Evolutionary conservation across 2,329 filamentous ascomycete species (phyloP).

Genomic region (Trichophyton equinum): DNA sequence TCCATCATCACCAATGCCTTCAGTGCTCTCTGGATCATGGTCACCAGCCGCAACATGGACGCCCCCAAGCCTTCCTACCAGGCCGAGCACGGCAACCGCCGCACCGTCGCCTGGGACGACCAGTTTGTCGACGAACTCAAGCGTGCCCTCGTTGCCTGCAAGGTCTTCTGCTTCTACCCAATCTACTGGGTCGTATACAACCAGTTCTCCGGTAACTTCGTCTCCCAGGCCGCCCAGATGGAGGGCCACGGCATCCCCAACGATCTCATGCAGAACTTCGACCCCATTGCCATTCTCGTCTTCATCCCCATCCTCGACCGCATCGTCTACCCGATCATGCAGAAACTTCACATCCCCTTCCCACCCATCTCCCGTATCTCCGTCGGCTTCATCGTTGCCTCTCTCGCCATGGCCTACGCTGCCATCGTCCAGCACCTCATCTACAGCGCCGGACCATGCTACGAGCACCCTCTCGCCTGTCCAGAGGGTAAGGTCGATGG

Average conservation of each 20-base stretch:
- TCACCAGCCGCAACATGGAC: slow-evolving; percentile 42
- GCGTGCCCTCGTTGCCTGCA: slow-evolving; percentile 53
- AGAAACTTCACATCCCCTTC: slow-evolving; percentile 51
- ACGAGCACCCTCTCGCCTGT: slow-evolving; percentile 27
- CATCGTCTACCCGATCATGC: slow-evolving; percentile 56
- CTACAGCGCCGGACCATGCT: slow-evolving; percentile 43
- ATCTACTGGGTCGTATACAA: slow-evolving; percentile 58
- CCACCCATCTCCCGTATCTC: slow-evolving; percentile 67
- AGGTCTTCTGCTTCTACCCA: slow-evolving; percentile 59
- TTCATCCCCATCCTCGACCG: slow-evolving; percentile 60
- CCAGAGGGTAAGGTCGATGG: slow-evolving; percentile 24
- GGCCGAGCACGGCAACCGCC: slow-evolving; percentile 36
- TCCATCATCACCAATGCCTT: slow-evolving; percentile 55
- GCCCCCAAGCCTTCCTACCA: slow-evolving; percentile 57
- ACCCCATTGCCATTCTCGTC: slow-evolving; percentile 63
- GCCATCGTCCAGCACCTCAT: slow-evolving; percentile 46
- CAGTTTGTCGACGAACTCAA: slow-evolving; percentile 61
- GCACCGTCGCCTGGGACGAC: slow-evolving; percentile 50
- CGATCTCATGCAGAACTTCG: slow-evolving; percentile 63
- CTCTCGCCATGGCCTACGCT: slow-evolving; percentile 50
- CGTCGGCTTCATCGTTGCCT: slow-evolving; percentile 53
- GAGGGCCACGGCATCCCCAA: slow-evolving; percentile 59
- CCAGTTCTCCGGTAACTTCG: slow-evolving; percentile 55
- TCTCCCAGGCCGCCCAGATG: slow-evolving; percentile 53
- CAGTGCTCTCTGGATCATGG: slow-evolving; percentile 46